Base-by-base conservation (phyloP, 2,329 filamentous ascomycete species). In the Claviceps sp. region DNA sequence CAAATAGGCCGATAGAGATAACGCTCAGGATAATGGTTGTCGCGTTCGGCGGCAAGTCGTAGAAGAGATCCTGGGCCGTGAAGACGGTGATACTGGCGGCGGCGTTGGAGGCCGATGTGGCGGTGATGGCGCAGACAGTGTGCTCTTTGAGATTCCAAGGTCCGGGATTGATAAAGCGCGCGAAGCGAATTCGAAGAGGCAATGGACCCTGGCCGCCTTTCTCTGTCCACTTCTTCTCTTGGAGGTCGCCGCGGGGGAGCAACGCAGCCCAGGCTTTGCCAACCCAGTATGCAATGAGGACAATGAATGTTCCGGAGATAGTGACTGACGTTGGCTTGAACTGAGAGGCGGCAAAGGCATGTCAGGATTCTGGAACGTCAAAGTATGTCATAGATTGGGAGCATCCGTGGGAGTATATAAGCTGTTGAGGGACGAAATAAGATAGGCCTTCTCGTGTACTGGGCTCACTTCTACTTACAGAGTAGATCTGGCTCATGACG, bases 81-180 rank as follows among this genome's bases (percentile, higher is more conserved):
- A 75, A 76, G 0, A 76, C 73, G 2, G 19, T 17, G 19, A 51
- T 50, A 11, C 52, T 51, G 40, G 49, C 49, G 13, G 49, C 52
- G 1, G 71, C 75, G 46, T 77, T 76, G 4, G 73, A 76, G 0
- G 74, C 76, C 0, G 74, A 75, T 0, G 74, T 75, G 1, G 76
- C 75, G 1, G 74, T 79, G 58, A 79, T 76, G 48, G 75, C 58
- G 55, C 71, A 74, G 1, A 80, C 69, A 0, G 75, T 66, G 39
- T 81, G 77, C 58, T 81, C 78, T 56, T 81, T 81, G 37, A 80
- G 62, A 30, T 65, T 67, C 72, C 74, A 81, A 0, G 69, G 70
- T 0, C 76, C 72, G 5, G 63, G 63, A 56, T 81, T 81, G 57
- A 81, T 22, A 47, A 80, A 72, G 6, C 63, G 65, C 16, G 71